Percentiles rank a stretch among this genome's conserved stretches.
These are phyloP conservation scores for Neurospora sp. DNA, from an alignment of 2,329 filamentous ascomycete species.

Conservation along the genomic window DNA sequence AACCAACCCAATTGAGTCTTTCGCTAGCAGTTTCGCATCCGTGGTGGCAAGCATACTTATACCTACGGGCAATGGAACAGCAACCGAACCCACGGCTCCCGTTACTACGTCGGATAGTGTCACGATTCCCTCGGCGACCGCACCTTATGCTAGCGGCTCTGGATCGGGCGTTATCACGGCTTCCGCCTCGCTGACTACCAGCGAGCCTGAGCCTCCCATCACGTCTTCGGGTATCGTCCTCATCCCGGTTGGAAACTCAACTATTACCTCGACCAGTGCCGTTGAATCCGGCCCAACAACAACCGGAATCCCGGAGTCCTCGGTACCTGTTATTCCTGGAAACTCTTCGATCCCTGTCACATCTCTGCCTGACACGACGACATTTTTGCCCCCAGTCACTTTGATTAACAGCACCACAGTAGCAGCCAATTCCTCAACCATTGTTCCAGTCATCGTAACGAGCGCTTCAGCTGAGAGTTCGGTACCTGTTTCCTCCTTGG, in stretches of 20 bases:
- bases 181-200: slow-evolving; percentile 8
- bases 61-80: slow-evolving; percentile 1
- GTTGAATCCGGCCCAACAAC: neutral
- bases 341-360: neutral
- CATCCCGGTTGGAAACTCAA: neutral
- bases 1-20: slow-evolving; percentile 7
- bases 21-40: slow-evolving; percentile 15
- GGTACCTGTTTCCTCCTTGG: neutral
- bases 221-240: neutral
- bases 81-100: neutral
- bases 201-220: neutral
- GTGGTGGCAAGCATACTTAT: slow-evolving; percentile 6
- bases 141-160: neutral
- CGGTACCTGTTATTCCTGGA: neutral
- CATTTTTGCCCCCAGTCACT: neutral
- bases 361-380: neutral
- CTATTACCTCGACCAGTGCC: slow-evolving; percentile 1
- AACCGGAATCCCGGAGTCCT: neutral
- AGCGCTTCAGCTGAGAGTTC: neutral
- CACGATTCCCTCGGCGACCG: neutral
- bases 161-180: slow-evolving; percentile 4
- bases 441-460: neutral
- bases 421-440: neutral
- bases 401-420: neutral
- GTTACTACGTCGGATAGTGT: neutral